A percentile compares a stretch with the other conserved stretches of the same genome.
phyloP scores from a whole-genome alignment of 192 early-diverging fungal genomes.

The Chytriomyces hyalinus region DNA sequence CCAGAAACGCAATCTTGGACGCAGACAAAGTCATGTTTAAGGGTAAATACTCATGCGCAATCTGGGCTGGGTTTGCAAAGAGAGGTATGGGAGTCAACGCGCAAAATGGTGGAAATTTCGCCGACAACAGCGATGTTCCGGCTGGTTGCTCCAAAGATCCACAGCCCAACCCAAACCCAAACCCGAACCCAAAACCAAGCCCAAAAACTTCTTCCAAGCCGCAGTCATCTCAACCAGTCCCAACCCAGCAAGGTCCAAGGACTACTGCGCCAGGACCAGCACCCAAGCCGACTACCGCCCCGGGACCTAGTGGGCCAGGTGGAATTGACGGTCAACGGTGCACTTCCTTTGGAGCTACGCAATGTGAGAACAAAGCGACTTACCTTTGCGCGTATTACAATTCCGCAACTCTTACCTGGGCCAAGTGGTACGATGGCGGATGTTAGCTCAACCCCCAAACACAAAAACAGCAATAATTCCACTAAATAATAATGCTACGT shows the following conservation, averaged over 20 bases:
- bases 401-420: not conserved
- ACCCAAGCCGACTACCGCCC: too few species aligned
- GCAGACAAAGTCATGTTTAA: not conserved
- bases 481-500: too few species aligned
- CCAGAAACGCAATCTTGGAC: not conserved
- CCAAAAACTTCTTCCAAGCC: too few species aligned
- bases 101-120: slow-evolving; percentile 20
- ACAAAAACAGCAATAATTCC: too few species aligned
- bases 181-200: too few species aligned
- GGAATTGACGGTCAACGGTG: not conserved
- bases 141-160: not conserved
- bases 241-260: too few species aligned
- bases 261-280: too few species aligned
- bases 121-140: not conserved
- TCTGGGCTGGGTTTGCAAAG: slow-evolving; percentile 74
- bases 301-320: not conserved
- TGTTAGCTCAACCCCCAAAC: not conserved
- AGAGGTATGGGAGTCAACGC: slow-evolving; percentile 74
- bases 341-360: not conserved
- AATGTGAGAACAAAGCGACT: not conserved
- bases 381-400: slow-evolving; percentile 1
- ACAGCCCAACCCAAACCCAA: too few species aligned
- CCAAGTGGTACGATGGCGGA: slow-evolving; percentile 2
- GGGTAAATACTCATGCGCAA: slow-evolving; percentile 45
- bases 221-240: too few species aligned